Base-by-base conservation (phyloP, 2,329 filamentous ascomycete genomes). In the Elsinoe necatrix region DNA sequence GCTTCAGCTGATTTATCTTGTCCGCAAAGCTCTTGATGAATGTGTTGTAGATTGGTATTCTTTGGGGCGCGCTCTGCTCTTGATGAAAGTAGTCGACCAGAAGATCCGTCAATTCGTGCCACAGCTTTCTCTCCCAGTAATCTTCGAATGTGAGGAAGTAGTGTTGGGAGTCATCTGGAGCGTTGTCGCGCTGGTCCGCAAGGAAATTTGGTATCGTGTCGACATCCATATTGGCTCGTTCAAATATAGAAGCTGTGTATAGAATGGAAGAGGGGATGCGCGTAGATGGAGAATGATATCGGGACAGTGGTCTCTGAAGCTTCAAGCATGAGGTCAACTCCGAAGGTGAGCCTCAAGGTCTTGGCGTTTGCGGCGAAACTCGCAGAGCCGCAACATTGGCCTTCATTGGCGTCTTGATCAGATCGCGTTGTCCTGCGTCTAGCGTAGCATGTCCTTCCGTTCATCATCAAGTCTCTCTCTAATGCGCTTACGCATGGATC, bases 1-100 rank as follows among this genome's bases (percentile, higher is more conserved):
- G 85, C 80, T 96, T 96, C 61, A 98, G 80, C 77, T 97, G 92
- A 76, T 97, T 98, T 79, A 98, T 96, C 80, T 95, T 96, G 71
- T 95, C 91, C 63, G 91, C 89, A 69, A 98, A 98, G 73, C 87
- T 93, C 71, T 92, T 82, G 72, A 98, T 87, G 77, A 98, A 98
- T 66, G 84, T 84, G 75, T 93, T 89, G 80, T 93, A 98, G 73
- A 98, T 86, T 59, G 84, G 78, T 75, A 98, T 81, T 68, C 92
- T 86, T 75, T 95, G 89, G 58, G 83, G 79, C 57, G 84, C 86
- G 73, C 91, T 97, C 68, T 85, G 82, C 43, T 87, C 80, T 65
- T 88, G 76, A 67, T 85, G 84, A 77, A 96, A 98, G 80, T 92
- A 96, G 63, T 87, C 81, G 65, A 95, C 78, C 57, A 98, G 81